Percentiles rank a stretch among this genome's conserved stretches.
These are phyloP conservation scores for Papiliotrema laurentii DNA, from an alignment of 1,284 basidiomycete genomes.

Conservation along the genomic window DNA sequence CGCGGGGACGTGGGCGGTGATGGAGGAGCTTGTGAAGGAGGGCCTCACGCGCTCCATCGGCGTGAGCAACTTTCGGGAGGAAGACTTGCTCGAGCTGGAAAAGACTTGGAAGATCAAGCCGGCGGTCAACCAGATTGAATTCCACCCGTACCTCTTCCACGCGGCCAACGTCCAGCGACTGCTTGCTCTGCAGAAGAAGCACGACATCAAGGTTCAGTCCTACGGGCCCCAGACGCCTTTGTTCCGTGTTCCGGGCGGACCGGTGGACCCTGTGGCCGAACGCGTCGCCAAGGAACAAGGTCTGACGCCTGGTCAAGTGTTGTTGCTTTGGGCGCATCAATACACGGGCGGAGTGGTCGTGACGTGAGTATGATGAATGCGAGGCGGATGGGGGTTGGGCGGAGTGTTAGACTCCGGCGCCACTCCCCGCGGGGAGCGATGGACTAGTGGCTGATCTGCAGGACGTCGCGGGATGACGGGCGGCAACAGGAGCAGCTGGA, in stretches of 20 bases:
- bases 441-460: constrained; percentile 7
- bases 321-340: constrained; percentile 42
- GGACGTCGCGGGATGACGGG: constrained; percentile 61
- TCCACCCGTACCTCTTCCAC: constrained; percentile 70
- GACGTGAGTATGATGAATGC: constrained; percentile 53
- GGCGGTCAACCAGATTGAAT: constrained; percentile 77
- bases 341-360: constrained; percentile 52
- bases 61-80: constrained; percentile 72
- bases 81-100: constrained; percentile 62
- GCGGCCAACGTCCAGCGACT: constrained; percentile 54
- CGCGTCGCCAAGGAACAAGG: constrained; percentile 50
- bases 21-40: constrained; percentile 64
- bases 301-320: constrained; percentile 36
- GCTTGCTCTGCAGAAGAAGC: constrained; percentile 55
- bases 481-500: constrained; percentile 64
- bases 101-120: constrained; percentile 57
- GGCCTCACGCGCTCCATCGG: constrained; percentile 73
- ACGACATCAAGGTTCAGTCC: constrained; percentile 63
- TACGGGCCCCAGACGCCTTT: constrained; percentile 55
- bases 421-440: neutral
- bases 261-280: constrained; percentile 55
- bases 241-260: constrained; percentile 54
- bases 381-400: neutral
- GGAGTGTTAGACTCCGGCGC: no score
- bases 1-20: constrained; percentile 57